These are phyloP conservation scores for Coffea canephora DNA, from an alignment of 257 asterid species.

Conservation along the genomic window DNA sequence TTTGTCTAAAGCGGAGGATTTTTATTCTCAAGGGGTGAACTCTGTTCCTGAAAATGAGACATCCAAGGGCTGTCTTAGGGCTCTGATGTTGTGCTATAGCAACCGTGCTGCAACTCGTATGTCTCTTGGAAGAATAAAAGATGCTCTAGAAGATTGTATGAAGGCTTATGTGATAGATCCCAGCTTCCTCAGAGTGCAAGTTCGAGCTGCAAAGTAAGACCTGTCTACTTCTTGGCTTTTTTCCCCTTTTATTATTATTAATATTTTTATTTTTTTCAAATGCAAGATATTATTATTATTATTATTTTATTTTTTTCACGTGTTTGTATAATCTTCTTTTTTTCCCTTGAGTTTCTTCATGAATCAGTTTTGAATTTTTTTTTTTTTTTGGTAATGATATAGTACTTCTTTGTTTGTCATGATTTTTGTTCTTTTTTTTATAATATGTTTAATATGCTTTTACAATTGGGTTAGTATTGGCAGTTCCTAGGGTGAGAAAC, in stretches of 20 bases:
- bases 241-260: background rate
- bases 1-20: conserved; percentile 82
- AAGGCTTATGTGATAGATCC: conserved; percentile 83
- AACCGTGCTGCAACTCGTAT: conserved; percentile 96
- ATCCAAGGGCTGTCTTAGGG: conserved; percentile 73
- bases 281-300: too few species aligned
- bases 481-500: background rate
- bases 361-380: background rate
- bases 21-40: conserved; percentile 72
- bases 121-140: conserved; percentile 87
- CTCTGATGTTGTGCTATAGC: conserved; percentile 87
- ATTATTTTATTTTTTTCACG: background rate
- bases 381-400: background rate
- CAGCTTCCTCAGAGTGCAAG: conserved; percentile 71
- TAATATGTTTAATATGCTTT: background rate
- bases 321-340: background rate
- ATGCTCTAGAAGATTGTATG: conserved; percentile 85
- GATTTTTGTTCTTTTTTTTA: background rate
- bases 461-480: background rate
- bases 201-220: conserved; percentile 92
- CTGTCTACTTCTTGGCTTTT: conserved; percentile 4
- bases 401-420: background rate
- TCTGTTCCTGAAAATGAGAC: conserved; percentile 62
- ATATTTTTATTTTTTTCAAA: too few species aligned
- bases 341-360: background rate